Conservation (phyloP, 345 rosid species). For the Nasturtium officinale region DNA sequence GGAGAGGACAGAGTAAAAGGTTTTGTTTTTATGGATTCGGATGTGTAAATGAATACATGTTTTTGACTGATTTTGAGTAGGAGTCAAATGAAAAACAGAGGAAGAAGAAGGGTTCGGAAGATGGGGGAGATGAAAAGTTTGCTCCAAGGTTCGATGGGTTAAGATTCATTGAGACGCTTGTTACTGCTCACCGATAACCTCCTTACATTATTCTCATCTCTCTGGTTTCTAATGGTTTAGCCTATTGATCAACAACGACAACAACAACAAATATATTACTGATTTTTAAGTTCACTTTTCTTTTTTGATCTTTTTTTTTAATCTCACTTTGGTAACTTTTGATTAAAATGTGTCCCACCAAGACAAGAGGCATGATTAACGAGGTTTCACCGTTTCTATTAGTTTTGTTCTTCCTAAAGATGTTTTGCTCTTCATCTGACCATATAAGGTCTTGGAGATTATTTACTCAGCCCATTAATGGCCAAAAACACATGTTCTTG, state of each 20-base stretch:
- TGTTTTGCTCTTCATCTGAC: background rate
- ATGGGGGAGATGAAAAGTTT: constrained; percentile 52
- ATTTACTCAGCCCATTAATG: constrained; percentile 20
- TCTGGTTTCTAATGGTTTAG: constrained; percentile 1
- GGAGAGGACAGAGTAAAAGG: background rate
- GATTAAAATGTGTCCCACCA: constrained; percentile 18
- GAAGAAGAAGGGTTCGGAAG: constrained; percentile 45
- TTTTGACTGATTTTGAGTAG: constrained; percentile 29
- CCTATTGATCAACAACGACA: constrained; percentile 5
- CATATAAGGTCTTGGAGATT: background rate
- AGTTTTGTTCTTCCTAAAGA: background rate
- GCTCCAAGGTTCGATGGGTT: constrained; percentile 85
- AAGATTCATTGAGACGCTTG: constrained; percentile 85
- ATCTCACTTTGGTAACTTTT: background rate
- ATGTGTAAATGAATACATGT: background rate
- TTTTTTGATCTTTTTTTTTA: background rate
- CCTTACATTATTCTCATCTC: constrained; percentile 6
- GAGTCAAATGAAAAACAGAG: constrained; percentile 45
- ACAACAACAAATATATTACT: background rate
- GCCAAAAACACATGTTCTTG: constrained; percentile 13
- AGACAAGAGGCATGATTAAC: constrained; percentile 6
- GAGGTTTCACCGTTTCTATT: constrained; percentile 14
- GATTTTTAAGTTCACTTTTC: constrained; percentile 16
- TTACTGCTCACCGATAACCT: constrained; percentile 80
- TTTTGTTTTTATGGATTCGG: background rate